These are phyloP conservation scores for Candida peoriensis DNA, from an alignment of 805 yeast species.

Conservation along the genomic window DNA sequence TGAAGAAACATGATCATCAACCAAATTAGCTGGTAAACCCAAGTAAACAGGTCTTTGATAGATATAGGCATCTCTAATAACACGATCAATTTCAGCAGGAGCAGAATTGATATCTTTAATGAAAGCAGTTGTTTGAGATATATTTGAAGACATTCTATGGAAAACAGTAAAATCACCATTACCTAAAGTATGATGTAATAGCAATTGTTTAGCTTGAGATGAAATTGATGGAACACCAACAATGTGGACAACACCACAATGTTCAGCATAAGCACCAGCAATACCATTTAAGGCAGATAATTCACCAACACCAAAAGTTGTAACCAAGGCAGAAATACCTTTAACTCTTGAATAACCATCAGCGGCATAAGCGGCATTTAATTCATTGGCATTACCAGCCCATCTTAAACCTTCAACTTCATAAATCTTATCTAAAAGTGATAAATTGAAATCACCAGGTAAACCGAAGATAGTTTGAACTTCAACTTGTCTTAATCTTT, in stretches of 20 bases:
- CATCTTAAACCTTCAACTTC: conserved; percentile 74
- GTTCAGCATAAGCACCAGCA: conserved; percentile 88
- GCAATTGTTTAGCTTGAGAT: conserved; percentile 65
- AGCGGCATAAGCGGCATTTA: conserved; percentile 84
- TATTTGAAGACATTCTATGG: conserved; percentile 71
- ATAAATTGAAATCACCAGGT: conserved; percentile 78
- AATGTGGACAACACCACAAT: conserved; percentile 77
- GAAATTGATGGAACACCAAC: conserved; percentile 82
- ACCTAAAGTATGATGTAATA: conserved; percentile 81
- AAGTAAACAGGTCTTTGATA: conserved; percentile 78
- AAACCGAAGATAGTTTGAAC: conserved; percentile 72
- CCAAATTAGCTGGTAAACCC: conserved; percentile 79
- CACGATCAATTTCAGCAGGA: conserved; percentile 66
- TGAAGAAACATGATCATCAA: conserved; percentile 58
- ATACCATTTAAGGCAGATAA: conserved; percentile 78
- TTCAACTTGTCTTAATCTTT: conserved; percentile 68
- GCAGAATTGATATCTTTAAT: conserved; percentile 62
- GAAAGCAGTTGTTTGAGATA: conserved; percentile 61
- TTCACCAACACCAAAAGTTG: conserved; percentile 92
- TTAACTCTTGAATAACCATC: conserved; percentile 85
- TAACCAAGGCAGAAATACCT: conserved; percentile 67
- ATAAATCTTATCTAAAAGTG: conserved; percentile 66
- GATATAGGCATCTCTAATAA: conserved; percentile 65
- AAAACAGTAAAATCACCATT: conserved; percentile 78
- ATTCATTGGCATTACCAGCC: conserved; percentile 90